phyloP scores from a whole-genome alignment of 1,284 basidiomycete genomes.

The Cystobasidiaceae sp. region DNA sequence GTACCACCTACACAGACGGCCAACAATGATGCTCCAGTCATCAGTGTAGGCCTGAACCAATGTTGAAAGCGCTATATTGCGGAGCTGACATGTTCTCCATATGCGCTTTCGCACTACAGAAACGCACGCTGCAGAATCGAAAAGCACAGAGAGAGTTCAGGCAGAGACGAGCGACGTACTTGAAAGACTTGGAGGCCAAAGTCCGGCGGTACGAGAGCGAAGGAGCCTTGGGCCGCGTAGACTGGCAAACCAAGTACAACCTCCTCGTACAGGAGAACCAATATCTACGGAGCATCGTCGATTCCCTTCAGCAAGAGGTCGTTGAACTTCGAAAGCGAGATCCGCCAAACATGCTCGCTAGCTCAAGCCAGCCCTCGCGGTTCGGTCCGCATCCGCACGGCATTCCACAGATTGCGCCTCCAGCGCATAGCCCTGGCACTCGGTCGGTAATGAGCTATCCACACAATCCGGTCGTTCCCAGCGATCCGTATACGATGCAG shows the following conservation, averaged over 20 bases:
- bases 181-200: constrained; percentile 28
- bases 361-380: background rate
- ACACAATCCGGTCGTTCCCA: too few relatives aligned
- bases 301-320: constrained; percentile 11
- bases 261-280: constrained; percentile 15
- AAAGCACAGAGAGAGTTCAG: constrained; percentile 33
- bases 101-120: background rate
- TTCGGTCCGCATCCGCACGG: background rate
- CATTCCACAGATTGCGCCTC: too few relatives aligned
- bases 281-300: constrained; percentile 10
- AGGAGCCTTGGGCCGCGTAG: background rate
- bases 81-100: background rate
- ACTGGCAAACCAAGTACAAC: background rate
- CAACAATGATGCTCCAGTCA: background rate
- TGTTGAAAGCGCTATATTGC: background rate
- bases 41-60: background rate
- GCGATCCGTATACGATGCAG: too few relatives aligned
- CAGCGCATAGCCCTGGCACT: too few relatives aligned
- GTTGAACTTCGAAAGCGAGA: background rate
- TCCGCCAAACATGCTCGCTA: background rate
- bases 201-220: constrained; percentile 26
- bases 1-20: too few relatives aligned
- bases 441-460: too few relatives aligned
- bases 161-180: constrained; percentile 23
- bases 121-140: constrained; percentile 32